phyloP scores from a whole-genome alignment of 2,329 filamentous ascomycete species.

The Ophiostoma piceae region DNA sequence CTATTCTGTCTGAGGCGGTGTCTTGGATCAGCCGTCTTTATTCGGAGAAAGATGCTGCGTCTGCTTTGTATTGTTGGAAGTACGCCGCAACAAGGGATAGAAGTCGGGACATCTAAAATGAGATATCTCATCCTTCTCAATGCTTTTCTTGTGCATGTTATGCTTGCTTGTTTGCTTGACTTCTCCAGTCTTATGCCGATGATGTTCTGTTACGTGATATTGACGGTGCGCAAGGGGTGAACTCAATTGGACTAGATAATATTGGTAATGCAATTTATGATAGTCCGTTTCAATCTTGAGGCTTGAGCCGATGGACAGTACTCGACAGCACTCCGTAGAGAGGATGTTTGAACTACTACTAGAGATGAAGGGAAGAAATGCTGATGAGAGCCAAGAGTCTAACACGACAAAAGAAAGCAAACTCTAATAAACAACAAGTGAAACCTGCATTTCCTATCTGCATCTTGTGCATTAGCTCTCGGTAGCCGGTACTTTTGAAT shows the following conservation, averaged over 20 bases:
- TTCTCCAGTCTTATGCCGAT: background rate
- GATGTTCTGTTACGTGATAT: background rate
- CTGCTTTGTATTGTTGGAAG: constrained; percentile 8
- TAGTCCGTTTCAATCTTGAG: background rate
- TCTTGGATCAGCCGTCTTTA: constrained; percentile 13
- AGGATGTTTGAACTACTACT: background rate
- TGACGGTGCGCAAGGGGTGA: background rate
- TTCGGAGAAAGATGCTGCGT: background rate
- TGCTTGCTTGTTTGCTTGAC: background rate
- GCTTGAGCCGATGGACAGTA: background rate
- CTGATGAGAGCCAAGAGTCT: background rate
- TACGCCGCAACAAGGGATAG: constrained; percentile 13
- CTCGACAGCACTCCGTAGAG: background rate
- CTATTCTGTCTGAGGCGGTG: constrained; percentile 5
- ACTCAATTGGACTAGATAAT: background rate
- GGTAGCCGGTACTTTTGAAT: constrained; percentile 9
- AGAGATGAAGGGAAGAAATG: background rate
- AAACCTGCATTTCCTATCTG: constrained; percentile 15
- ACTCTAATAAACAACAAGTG: background rate
- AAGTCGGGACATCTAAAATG: constrained; percentile 7
- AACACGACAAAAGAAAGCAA: background rate
- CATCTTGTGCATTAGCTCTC: constrained; percentile 9
- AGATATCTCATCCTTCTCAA: background rate
- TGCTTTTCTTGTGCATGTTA: background rate
- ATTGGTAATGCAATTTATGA: background rate